A percentile compares a stretch with the other conserved stretches of the same genome.
Evolutionary conservation across 2,329 filamentous ascomycete genomes (phyloP).

Genomic region (Cercospora beticola): DNA sequence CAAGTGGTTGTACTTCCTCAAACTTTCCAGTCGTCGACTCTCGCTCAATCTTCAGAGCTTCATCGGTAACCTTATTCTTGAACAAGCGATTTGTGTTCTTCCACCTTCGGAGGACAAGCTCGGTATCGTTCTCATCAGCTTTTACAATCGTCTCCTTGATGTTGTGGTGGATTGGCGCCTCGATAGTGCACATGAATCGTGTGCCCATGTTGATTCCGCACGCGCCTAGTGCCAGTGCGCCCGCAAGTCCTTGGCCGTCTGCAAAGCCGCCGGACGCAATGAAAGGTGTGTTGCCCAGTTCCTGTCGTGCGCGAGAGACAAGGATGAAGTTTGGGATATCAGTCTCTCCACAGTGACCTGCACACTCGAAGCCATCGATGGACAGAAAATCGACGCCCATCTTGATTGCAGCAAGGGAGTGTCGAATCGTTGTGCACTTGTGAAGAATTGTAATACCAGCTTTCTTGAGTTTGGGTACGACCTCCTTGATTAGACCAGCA

Average conservation of each 20-base stretch:
- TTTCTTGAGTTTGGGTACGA: slow-evolving; percentile 82
- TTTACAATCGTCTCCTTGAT: slow-evolving; percentile 90
- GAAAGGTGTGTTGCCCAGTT: slow-evolving; percentile 79
- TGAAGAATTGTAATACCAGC: slow-evolving; percentile 77
- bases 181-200: slow-evolving; percentile 86
- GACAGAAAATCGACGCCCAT: slow-evolving; percentile 92
- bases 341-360: slow-evolving; percentile 79
- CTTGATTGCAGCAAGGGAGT: slow-evolving; percentile 87
- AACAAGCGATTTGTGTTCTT: slow-evolving; percentile 86
- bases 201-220: slow-evolving; percentile 98
- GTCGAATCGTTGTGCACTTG: slow-evolving; percentile 94
- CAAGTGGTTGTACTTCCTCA: slow-evolving; percentile 76
- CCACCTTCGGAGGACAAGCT: slow-evolving; percentile 82
- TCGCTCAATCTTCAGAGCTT: slow-evolving; percentile 77
- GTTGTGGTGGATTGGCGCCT: slow-evolving; percentile 84
- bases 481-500: slow-evolving; percentile 78
- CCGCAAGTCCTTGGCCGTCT: slow-evolving; percentile 86
- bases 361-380: slow-evolving; percentile 96
- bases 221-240: slow-evolving; percentile 81
- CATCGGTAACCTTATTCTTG: slow-evolving; percentile 79
- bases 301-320: slow-evolving; percentile 77
- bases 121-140: slow-evolving; percentile 83
- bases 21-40: slow-evolving; percentile 84
- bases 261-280: slow-evolving; percentile 94
- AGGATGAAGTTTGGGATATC: slow-evolving; percentile 89